phyloP scores from a whole-genome alignment of 2,329 filamentous ascomycete genomes.

The Colletotrichum chlorophyti region DNA sequence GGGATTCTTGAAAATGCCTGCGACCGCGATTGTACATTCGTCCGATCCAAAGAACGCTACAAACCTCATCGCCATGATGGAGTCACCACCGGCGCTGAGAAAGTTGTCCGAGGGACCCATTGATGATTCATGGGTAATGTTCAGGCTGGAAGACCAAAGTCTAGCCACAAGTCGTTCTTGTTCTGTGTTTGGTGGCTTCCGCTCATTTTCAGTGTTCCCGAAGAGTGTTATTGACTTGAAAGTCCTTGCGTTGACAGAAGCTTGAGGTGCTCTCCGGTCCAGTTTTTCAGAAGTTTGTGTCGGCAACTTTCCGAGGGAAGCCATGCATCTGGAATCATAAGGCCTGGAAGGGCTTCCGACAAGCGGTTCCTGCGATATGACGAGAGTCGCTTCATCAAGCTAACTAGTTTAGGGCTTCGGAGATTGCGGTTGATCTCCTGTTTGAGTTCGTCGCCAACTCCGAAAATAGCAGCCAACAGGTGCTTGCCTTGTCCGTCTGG shows the following conservation, averaged over 20 bases:
- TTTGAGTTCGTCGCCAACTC: neutral
- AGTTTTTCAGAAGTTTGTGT: conserved; percentile 9
- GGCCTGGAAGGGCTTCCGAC: neutral
- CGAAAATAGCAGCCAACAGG: conserved; percentile 7
- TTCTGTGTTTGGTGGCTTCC: neutral
- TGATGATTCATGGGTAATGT: neutral
- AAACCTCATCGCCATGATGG: conserved; percentile 35
- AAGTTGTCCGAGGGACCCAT: conserved; percentile 27
- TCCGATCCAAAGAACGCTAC: conserved; percentile 29
- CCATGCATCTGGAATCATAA: conserved; percentile 12
- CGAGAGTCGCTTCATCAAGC: neutral
- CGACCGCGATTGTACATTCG: conserved; percentile 26
- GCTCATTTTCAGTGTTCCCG: neutral
- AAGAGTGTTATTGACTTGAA: conserved; percentile 3
- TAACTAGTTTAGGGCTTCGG: neutral
- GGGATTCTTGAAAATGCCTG: conserved; percentile 21
- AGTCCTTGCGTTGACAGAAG: neutral
- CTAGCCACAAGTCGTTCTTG: neutral
- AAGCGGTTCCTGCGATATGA: neutral
- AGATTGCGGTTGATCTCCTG: no score
- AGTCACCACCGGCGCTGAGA: conserved; percentile 32
- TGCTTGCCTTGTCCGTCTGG: neutral
- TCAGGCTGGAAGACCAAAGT: conserved; percentile 24
- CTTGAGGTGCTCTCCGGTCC: neutral
- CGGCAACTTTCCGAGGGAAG: neutral